Conservation (phyloP, 73 alveolate genomes). For the Symbiodinium natans region DNA sequence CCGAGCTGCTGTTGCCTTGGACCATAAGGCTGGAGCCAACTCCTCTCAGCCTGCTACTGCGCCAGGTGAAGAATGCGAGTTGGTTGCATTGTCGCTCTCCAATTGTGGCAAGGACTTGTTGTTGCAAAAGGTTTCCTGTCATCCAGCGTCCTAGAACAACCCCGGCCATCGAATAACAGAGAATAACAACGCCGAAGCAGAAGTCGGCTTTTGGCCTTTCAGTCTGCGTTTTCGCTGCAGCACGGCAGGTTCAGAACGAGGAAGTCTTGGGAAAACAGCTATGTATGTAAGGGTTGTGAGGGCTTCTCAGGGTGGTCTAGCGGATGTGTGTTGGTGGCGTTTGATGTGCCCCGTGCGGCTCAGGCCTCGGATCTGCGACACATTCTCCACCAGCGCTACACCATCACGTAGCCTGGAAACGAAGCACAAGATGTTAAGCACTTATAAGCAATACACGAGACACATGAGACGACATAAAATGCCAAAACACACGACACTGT, state of each 20-base stretch:
- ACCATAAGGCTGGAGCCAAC: constrained; percentile 80
- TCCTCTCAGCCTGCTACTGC: constrained; percentile 64
- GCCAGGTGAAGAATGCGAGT: constrained; percentile 46
- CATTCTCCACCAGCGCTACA: constrained; percentile 64
- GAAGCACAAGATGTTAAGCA: neutral
- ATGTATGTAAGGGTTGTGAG: no score
- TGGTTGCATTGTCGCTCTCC: neutral
- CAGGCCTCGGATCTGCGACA: constrained; percentile 64
- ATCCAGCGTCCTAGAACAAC: no score
- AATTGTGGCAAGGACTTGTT: no score
- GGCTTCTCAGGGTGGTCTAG: no score
- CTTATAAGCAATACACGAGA: neutral
- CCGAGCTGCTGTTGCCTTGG: no score
- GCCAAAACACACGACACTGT: neutral
- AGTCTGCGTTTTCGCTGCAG: neutral
- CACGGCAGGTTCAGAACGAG: neutral
- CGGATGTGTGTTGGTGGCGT: no score
- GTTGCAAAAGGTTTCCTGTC: no score
- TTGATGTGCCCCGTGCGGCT: no score
- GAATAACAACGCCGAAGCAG: no score
- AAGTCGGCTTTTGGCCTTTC: no score
- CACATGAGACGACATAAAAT: neutral
- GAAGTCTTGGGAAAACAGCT: neutral
- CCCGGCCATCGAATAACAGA: no score
- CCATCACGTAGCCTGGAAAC: neutral